phyloP scores from a whole-genome alignment of 2,329 filamentous ascomycete genomes.

The Aspergillus jensenii region DNA sequence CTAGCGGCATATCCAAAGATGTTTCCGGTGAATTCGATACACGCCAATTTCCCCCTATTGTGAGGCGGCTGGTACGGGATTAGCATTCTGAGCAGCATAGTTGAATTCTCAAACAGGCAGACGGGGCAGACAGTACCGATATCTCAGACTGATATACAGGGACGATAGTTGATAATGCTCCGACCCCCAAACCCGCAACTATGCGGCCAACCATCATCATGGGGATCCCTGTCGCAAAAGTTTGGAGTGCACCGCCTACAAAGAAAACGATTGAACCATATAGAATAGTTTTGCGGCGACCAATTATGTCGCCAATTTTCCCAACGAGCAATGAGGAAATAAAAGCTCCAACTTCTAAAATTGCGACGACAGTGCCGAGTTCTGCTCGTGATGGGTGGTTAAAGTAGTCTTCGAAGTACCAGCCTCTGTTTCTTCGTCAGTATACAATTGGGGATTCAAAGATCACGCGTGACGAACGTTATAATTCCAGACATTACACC shows the following conservation, averaged over 20 bases:
- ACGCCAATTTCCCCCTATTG: slow-evolving; percentile 91
- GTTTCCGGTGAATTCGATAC: slow-evolving; percentile 97
- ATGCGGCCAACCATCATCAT: slow-evolving; percentile 87
- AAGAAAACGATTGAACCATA: slow-evolving; percentile 91
- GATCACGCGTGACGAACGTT: slow-evolving; percentile 49
- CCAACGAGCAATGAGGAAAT: slow-evolving; percentile 85
- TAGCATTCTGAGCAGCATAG: slow-evolving; percentile 13
- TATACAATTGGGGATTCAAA: background rate
- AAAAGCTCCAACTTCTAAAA: slow-evolving; percentile 90
- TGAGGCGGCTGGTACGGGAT: slow-evolving; percentile 67
- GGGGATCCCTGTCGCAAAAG: slow-evolving; percentile 75
- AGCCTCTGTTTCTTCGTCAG: slow-evolving; percentile 58
- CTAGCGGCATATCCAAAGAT: slow-evolving; percentile 94
- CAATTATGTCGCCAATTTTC: slow-evolving; percentile 86
- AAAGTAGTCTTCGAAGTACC: slow-evolving; percentile 89
- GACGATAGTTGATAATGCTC: slow-evolving; percentile 86
- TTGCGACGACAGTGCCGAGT: slow-evolving; percentile 96
- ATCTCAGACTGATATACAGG: slow-evolving; percentile 95
- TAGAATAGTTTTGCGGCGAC: slow-evolving; percentile 83
- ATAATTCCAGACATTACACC: slow-evolving; percentile 70
- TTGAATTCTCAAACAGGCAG: background rate
- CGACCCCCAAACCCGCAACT: slow-evolving; percentile 81
- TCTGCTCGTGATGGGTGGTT: slow-evolving; percentile 81
- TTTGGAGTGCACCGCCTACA: slow-evolving; percentile 80
- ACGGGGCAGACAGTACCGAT: slow-evolving; percentile 49